Conservation (phyloP, 495 filamentous ascomycete species). For the Talaromyces proteolyticus region DNA sequence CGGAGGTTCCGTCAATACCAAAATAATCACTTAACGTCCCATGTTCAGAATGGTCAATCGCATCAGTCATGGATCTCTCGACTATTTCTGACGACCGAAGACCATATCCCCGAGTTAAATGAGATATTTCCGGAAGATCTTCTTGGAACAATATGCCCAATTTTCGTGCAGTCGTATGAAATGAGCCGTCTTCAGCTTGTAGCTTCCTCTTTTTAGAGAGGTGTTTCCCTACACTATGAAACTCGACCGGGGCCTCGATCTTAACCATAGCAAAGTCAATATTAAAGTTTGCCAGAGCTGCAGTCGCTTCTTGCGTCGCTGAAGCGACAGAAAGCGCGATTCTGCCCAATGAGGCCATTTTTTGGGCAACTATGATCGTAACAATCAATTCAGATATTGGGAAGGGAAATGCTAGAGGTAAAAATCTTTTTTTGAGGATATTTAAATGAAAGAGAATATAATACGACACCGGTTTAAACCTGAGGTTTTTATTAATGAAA, state of each 20-base stretch:
- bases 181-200: conserved; percentile 19
- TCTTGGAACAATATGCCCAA: conserved; percentile 24
- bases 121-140: conserved; percentile 13
- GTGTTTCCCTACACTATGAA: conserved; percentile 10
- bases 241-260: conserved; percentile 24
- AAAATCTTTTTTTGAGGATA: not conserved
- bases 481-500: no score
- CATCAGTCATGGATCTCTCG: conserved; percentile 4
- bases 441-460: no score
- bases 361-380: no score
- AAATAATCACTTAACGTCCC: conserved; percentile 16
- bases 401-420: not conserved
- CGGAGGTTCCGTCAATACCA: conserved; percentile 21
- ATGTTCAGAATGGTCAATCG: conserved; percentile 3
- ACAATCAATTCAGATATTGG: not conserved
- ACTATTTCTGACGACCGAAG: conserved; percentile 16
- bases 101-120: conserved; percentile 17
- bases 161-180: conserved; percentile 21
- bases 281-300: conserved; percentile 25
- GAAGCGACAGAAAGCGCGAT: conserved; percentile 1
- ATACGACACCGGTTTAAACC: no score
- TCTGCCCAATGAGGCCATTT: not conserved
- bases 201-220: conserved; percentile 14
- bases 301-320: conserved; percentile 18
- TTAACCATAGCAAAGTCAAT: conserved; percentile 28